Conservation (phyloP, 768 basidiomycete species). For the Xanthoconium purpureum region DNA sequence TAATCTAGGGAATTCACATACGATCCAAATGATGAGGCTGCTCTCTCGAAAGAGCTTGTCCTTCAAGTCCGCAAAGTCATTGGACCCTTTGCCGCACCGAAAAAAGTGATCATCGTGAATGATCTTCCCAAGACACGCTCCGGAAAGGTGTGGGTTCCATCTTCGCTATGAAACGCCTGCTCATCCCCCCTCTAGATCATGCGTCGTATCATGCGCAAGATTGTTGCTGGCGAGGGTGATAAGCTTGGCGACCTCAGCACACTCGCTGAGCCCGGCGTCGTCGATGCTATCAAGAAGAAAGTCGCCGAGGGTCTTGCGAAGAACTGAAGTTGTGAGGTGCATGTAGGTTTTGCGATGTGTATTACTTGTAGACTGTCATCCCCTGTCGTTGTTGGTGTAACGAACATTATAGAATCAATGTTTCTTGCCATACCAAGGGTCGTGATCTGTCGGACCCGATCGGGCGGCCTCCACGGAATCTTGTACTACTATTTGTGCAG, state of each 20-base stretch:
- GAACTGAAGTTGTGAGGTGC: conserved; percentile 11
- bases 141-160: conserved; percentile 59
- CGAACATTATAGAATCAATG: background rate
- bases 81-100: conserved; percentile 96
- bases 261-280: conserved; percentile 81
- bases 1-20: conserved; percentile 72
- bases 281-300: conserved; percentile 81
- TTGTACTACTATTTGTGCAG: no score
- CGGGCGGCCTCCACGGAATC: no score
- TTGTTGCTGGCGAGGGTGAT: conserved; percentile 90
- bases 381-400: background rate
- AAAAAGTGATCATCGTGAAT: conserved; percentile 78
- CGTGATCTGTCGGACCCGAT: no score
- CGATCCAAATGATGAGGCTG: conserved; percentile 64
- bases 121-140: conserved; percentile 95
- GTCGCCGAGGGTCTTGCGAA: conserved; percentile 46
- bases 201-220: conserved; percentile 95
- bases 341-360: background rate
- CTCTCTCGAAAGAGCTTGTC: conserved; percentile 80
- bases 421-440: background rate
- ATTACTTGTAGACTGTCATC: background rate
- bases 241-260: conserved; percentile 95
- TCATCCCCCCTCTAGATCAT: conserved; percentile 57
- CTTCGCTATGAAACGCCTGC: background rate
- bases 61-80: conserved; percentile 97